Evolutionary conservation across 257 asterid species (phyloP).

Genomic region (Gardenia jasminoides): DNA sequence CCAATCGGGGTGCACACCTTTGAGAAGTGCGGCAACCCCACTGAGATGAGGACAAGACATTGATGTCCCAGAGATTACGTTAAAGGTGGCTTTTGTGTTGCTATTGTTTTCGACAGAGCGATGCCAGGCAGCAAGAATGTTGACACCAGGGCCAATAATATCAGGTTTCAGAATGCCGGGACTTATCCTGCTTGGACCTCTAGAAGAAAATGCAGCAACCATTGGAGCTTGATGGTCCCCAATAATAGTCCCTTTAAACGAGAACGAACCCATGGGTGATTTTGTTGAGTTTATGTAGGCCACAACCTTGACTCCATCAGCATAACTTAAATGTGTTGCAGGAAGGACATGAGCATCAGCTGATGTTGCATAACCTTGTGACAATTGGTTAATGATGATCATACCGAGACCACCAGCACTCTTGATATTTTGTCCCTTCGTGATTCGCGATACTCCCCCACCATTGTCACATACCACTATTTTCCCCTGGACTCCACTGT

Average conservation of each 20-base stretch:
- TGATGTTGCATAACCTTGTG: background rate
- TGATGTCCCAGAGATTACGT: conserved; percentile 15
- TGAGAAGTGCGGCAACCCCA: no score
- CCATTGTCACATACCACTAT: background rate
- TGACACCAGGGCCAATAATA: background rate
- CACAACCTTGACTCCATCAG: conserved; percentile 5
- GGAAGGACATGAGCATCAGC: conserved; percentile 18
- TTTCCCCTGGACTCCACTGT: conserved; percentile 6
- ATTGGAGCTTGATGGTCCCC: conserved; percentile 1
- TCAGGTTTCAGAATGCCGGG: background rate
- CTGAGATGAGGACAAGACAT: conserved; percentile 13
- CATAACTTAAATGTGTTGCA: conserved; percentile 9
- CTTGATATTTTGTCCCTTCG: conserved; percentile 9
- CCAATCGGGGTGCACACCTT: no score
- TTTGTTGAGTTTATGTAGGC: conserved; percentile 11
- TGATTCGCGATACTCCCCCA: background rate
- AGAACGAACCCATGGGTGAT: background rate
- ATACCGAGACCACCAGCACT: conserved; percentile 16
- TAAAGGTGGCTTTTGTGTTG: conserved; percentile 7
- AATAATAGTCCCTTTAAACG: conserved; percentile 3
- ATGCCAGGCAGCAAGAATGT: conserved; percentile 22
- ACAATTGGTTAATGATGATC: conserved; percentile 9
- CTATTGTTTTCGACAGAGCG: conserved; percentile 15
- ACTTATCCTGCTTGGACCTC: background rate
- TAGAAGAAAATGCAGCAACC: conserved; percentile 1